Evolutionary conservation across 1,284 basidiomycete species (phyloP).

Genomic region (Apiotrichum sp.): DNA sequence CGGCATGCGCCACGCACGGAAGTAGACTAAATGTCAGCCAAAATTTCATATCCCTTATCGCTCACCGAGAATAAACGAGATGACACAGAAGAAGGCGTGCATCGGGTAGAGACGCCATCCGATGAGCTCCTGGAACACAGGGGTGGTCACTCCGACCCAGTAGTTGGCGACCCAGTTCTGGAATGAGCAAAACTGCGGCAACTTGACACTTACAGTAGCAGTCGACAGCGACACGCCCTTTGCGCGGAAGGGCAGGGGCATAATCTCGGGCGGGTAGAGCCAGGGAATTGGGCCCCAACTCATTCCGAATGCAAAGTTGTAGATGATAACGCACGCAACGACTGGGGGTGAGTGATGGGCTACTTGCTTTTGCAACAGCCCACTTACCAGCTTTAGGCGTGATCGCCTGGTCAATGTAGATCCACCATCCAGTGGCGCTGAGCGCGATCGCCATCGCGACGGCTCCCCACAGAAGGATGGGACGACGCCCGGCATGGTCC

Average conservation of each 20-base stretch:
- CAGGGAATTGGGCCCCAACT: constrained; percentile 50
- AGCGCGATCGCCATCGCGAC: constrained; percentile 50
- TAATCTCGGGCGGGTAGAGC: constrained; percentile 91
- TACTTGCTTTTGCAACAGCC: not conserved
- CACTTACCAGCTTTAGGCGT: constrained; percentile 64
- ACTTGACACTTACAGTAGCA: constrained; percentile 53
- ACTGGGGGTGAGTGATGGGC: constrained; percentile 49
- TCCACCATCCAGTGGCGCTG: constrained; percentile 50
- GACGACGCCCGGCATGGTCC: constrained; percentile 82
- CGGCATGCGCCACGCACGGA: constrained; percentile 9
- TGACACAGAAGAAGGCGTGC: constrained; percentile 89
- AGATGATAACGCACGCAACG: constrained; percentile 84
- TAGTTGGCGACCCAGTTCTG: constrained; percentile 61
- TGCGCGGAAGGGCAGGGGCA: constrained; percentile 80
- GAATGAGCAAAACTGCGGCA: not conserved
- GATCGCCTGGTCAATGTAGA: constrained; percentile 79
- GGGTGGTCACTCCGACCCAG: constrained; percentile 78
- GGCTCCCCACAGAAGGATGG: constrained; percentile 88
- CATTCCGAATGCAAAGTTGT: constrained; percentile 83
- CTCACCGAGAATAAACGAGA: constrained; percentile 68
- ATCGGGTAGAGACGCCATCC: constrained; percentile 91
- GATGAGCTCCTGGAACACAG: constrained; percentile 80
- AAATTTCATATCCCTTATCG: too few species aligned
- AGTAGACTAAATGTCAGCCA: constrained; percentile 26
- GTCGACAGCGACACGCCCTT: constrained; percentile 93